These are phyloP conservation scores for Yamadazyma atlantica DNA, from an alignment of 1,139 yeast species.

Conservation along the genomic window DNA sequence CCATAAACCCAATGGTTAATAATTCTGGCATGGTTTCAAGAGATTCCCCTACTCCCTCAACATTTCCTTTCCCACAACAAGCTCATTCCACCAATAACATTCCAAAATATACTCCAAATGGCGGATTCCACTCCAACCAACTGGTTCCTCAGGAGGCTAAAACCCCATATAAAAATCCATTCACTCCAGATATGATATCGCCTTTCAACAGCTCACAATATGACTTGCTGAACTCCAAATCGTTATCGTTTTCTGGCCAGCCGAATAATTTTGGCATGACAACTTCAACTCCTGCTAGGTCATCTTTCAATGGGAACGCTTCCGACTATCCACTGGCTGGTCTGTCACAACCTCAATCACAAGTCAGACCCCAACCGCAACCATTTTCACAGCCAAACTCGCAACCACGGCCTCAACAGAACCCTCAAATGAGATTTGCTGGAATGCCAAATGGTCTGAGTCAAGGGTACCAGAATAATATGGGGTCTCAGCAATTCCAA, in stretches of 20 bases:
- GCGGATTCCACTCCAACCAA: neutral
- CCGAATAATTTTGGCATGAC: slow-evolving; percentile 11
- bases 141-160: neutral
- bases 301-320: neutral
- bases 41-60: neutral
- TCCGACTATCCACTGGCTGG: neutral
- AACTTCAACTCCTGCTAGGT: slow-evolving; percentile 19
- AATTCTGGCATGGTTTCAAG: neutral
- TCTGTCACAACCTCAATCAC: slow-evolving; percentile 1
- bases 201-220: slow-evolving; percentile 11
- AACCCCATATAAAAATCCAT: slow-evolving; percentile 1
- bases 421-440: neutral
- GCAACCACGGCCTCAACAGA: no score
- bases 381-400: neutral
- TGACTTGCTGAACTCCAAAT: slow-evolving; percentile 6
- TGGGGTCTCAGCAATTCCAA: neutral
- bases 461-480: neutral
- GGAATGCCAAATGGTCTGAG: neutral
- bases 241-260: slow-evolving; percentile 8
- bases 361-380: slow-evolving; percentile 3
- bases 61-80: slow-evolving; percentile 8
- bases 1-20: slow-evolving; percentile 6
- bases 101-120: slow-evolving; percentile 6
- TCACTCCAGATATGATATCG: slow-evolving; percentile 15
- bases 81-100: slow-evolving; percentile 15